Evolutionary conservation across 306 rosid genomes (phyloP).

Genomic region (Acacia melanoxylon): DNA sequence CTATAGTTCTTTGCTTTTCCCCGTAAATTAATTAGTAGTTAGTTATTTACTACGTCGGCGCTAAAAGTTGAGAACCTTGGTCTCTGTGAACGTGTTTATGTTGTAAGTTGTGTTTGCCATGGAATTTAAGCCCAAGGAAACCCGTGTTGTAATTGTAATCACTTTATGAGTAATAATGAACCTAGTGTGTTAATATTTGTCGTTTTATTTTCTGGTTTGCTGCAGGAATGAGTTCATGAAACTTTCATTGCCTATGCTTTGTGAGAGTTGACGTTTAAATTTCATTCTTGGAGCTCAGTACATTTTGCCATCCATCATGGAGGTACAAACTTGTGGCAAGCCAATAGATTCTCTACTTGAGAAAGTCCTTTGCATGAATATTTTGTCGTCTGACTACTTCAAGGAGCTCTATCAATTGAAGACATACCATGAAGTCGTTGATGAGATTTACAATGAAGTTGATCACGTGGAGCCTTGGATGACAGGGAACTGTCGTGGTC

Average conservation of each 20-base stretch:
- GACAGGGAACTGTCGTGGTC: slow-evolving; percentile 98
- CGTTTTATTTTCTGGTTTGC: slow-evolving; percentile 3
- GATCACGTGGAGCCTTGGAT: slow-evolving; percentile 99
- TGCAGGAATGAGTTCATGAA: slow-evolving; percentile 39
- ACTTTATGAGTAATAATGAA: background rate
- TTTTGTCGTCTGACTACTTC: slow-evolving; percentile 93
- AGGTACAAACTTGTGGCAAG: slow-evolving; percentile 80
- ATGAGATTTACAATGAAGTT: slow-evolving; percentile 95
- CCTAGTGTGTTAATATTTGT: background rate
- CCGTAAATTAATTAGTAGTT: background rate
- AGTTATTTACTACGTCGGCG: background rate
- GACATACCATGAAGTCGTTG: slow-evolving; percentile 91
- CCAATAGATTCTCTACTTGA: slow-evolving; percentile 93
- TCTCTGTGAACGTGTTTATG: background rate
- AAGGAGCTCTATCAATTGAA: slow-evolving; percentile 90
- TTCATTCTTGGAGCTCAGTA: slow-evolving; percentile 16
- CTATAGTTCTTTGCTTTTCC: background rate
- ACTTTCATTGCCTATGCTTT: background rate
- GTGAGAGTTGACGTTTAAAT: slow-evolving; percentile 2
- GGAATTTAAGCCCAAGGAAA: background rate
- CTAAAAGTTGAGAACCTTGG: background rate
- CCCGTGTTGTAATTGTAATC: background rate
- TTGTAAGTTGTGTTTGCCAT: background rate
- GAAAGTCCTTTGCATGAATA: slow-evolving; percentile 94
- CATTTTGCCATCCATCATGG: slow-evolving; percentile 56